phyloP scores from a whole-genome alignment of 208 protist genomes.

The Wallacemonas sp. region DNA sequence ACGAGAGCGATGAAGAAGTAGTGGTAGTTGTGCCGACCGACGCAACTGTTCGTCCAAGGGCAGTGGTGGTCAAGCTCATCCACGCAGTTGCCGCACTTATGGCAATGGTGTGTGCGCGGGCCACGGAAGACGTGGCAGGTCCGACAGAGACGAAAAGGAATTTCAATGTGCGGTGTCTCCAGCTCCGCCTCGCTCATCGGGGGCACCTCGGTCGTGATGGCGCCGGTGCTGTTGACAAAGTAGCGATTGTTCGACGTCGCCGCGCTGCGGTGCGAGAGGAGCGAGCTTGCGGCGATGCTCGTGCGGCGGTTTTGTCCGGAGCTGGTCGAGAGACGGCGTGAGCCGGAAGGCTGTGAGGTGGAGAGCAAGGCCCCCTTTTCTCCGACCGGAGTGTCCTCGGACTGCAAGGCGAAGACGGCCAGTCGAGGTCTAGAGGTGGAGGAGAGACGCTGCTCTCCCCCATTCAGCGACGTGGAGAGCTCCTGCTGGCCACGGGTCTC shows the following conservation, averaged over 20 bases:
- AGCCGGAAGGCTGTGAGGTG: too few relatives aligned
- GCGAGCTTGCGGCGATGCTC: conserved; percentile 9
- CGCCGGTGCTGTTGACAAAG: conserved; percentile 37
- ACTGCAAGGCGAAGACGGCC: too few relatives aligned
- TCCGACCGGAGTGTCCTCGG: too few relatives aligned
- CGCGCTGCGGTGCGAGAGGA: conserved; percentile 19
- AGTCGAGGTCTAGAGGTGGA: too few relatives aligned
- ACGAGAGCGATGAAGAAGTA: conserved; percentile 46
- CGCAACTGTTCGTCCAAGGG: conserved; percentile 61
- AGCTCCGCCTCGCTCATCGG: conserved; percentile 26
- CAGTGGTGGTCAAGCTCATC: conserved; percentile 75
- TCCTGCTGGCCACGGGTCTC: too few relatives aligned
- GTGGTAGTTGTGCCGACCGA: conserved; percentile 62
- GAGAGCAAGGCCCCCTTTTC: too few relatives aligned
- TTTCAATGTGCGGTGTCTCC: conserved; percentile 35
- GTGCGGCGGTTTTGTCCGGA: not conserved
- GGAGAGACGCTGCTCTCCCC: too few relatives aligned
- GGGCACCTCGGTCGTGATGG: conserved; percentile 30
- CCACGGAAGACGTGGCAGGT: conserved; percentile 51
- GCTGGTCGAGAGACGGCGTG: not conserved
- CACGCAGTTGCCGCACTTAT: conserved; percentile 58
- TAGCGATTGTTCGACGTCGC: conserved; percentile 33
- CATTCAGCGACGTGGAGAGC: too few relatives aligned
- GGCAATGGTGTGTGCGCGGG: conserved; percentile 65
- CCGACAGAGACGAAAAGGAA: conserved; percentile 46